These are phyloP conservation scores for Sindora glabra DNA, from an alignment of 306 rosid genomes.

Conservation along the genomic window DNA sequence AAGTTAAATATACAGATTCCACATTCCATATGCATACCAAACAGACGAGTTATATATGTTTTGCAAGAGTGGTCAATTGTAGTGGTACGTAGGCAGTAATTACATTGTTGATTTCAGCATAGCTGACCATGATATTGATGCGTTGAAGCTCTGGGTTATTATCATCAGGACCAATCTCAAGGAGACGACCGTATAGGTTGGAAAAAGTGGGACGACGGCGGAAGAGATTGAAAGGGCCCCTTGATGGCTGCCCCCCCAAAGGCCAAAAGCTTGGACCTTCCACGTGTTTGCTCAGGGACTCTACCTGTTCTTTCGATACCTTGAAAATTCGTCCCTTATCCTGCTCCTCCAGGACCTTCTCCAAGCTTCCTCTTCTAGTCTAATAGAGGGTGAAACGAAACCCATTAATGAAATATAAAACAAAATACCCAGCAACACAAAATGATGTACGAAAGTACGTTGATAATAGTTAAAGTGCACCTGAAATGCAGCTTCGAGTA, in stretches of 20 bases:
- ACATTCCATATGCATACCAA: neutral
- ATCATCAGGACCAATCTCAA: constrained; percentile 21
- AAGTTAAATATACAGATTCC: neutral
- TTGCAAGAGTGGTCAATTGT: no score
- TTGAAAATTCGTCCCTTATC: constrained; percentile 36
- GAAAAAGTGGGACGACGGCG: constrained; percentile 23
- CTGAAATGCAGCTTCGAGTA: constrained; percentile 53
- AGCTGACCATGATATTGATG: constrained; percentile 37
- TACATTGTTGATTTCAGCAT: constrained; percentile 46
- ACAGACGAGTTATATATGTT: no score
- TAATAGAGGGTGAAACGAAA: neutral
- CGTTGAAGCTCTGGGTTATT: constrained; percentile 22
- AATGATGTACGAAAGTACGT: no score
- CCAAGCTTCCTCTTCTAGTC: constrained; percentile 22
- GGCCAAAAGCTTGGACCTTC: constrained; percentile 38
- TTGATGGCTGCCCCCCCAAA: constrained; percentile 25
- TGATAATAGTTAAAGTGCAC: constrained; percentile 10
- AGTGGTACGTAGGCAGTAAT: neutral
- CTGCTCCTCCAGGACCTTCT: constrained; percentile 38
- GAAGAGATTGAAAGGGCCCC: constrained; percentile 41
- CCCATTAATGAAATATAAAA: neutral
- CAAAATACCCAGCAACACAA: neutral
- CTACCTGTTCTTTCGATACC: constrained; percentile 35
- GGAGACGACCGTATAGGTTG: constrained; percentile 45
- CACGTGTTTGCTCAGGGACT: constrained; percentile 25